Evolutionary conservation across 1,139 yeast genomes (phyloP).

Genomic region (Candida sanyaensis): DNA sequence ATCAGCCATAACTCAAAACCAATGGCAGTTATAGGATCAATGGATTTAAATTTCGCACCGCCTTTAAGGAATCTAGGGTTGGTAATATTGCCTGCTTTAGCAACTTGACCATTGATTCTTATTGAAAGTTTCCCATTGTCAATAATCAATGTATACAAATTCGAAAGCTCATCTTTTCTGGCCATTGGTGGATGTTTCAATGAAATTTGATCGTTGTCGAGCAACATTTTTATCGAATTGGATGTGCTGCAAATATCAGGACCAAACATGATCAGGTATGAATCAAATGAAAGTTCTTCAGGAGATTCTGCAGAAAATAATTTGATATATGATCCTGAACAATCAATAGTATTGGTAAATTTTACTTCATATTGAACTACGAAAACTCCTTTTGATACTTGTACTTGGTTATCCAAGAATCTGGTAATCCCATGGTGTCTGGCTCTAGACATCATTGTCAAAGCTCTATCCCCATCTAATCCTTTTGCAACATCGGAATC

Average conservation of each 20-base stretch:
- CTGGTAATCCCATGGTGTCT: slow-evolving; percentile 79
- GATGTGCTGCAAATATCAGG: slow-evolving; percentile 88
- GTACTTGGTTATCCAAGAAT: slow-evolving; percentile 53
- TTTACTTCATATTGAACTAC: slow-evolving; percentile 90
- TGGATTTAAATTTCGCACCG: slow-evolving; percentile 79
- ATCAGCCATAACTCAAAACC: slow-evolving; percentile 94
- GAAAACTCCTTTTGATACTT: slow-evolving; percentile 59
- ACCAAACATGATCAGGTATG: slow-evolving; percentile 87
- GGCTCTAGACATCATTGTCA: slow-evolving; percentile 73
- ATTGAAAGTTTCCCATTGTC: slow-evolving; percentile 68
- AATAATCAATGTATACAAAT: slow-evolving; percentile 75
- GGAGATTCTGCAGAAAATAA: slow-evolving; percentile 45
- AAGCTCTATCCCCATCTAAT: slow-evolving; percentile 64
- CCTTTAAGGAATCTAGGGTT: slow-evolving; percentile 63
- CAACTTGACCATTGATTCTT: slow-evolving; percentile 77
- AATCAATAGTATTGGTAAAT: slow-evolving; percentile 58
- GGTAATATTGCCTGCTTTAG: slow-evolving; percentile 65
- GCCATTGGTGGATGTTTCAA: slow-evolving; percentile 68
- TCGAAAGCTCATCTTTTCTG: slow-evolving; percentile 55
- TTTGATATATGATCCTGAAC: slow-evolving; percentile 91
- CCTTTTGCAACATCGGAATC: slow-evolving; percentile 50
- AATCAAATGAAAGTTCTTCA: slow-evolving; percentile 26
- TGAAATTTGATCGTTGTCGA: slow-evolving; percentile 67
- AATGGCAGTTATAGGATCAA: slow-evolving; percentile 67
- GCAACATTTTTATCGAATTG: slow-evolving; percentile 77